Conservation (phyloP, 371 early-diverging fungal species). For the Saksenaea vasiformis region DNA sequence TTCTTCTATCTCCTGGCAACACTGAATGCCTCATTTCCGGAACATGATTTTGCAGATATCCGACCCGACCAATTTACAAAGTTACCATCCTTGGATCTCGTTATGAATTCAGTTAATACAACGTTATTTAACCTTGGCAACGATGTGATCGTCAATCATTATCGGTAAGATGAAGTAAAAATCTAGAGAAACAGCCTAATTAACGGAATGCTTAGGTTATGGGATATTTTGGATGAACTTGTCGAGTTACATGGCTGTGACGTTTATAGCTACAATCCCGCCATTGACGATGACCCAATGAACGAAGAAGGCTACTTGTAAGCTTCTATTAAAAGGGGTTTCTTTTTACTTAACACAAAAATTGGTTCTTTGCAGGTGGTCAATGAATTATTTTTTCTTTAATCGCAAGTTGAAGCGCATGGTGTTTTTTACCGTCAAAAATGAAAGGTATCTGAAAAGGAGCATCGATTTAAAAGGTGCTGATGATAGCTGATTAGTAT, state of each 20-base stretch:
- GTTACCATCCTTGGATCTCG: slow-evolving; percentile 69
- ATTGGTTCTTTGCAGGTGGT: slow-evolving; percentile 67
- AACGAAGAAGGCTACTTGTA: slow-evolving; percentile 64
- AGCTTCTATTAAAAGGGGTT: slow-evolving; percentile 8
- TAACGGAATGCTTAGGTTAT: slow-evolving; percentile 45
- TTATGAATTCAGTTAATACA: slow-evolving; percentile 83
- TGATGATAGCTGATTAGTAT: slow-evolving; percentile 16
- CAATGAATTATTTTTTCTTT: slow-evolving; percentile 93
- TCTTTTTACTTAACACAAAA: neutral
- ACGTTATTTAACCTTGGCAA: slow-evolving; percentile 85
- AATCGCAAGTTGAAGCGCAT: slow-evolving; percentile 89
- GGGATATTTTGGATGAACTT: slow-evolving; percentile 84
- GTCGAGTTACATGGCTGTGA: slow-evolving; percentile 82
- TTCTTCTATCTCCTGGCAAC: slow-evolving; percentile 91
- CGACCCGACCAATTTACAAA: slow-evolving; percentile 87
- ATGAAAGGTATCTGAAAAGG: slow-evolving; percentile 68
- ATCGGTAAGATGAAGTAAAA: slow-evolving; percentile 27
- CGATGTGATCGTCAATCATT: slow-evolving; percentile 51
- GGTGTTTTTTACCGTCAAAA: slow-evolving; percentile 85
- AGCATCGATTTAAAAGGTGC: neutral
- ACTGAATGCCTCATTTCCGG: slow-evolving; percentile 91
- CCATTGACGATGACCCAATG: slow-evolving; percentile 86
- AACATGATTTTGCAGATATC: slow-evolving; percentile 92
- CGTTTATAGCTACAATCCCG: slow-evolving; percentile 86
- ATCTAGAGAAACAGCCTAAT: neutral